These are phyloP conservation scores for Fusarium gaditjirri DNA, from an alignment of 2,329 filamentous ascomycete species.

Conservation along the genomic window DNA sequence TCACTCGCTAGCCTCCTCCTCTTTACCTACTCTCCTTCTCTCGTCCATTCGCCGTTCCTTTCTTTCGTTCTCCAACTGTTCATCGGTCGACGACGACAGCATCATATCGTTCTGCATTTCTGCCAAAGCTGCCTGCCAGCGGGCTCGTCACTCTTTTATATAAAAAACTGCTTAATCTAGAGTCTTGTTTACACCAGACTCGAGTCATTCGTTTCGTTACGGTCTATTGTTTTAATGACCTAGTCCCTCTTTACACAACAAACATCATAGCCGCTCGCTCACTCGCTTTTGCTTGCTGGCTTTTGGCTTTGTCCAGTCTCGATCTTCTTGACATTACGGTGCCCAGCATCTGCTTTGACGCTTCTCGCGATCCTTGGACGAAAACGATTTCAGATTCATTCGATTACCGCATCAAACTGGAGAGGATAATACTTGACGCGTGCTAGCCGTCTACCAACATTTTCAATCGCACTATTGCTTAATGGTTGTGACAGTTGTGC, in stretches of 20 bases:
- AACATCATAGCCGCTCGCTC: constrained; percentile 32
- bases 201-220: constrained; percentile 39
- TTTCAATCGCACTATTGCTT: constrained; percentile 26
- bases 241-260: constrained; percentile 41
- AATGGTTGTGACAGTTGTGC: constrained; percentile 38
- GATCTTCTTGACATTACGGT: constrained; percentile 11
- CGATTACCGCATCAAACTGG: constrained; percentile 24
- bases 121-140: constrained; percentile 60
- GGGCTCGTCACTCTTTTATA: constrained; percentile 60
- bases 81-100: constrained; percentile 49
- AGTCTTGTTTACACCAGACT: constrained; percentile 36
- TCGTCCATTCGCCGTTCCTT: constrained; percentile 48
- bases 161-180: constrained; percentile 38
- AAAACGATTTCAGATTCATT: constrained; percentile 35
- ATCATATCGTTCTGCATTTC: constrained; percentile 33
- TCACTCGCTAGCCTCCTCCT: constrained; percentile 32
- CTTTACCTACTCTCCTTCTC: constrained; percentile 44
- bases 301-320: constrained; percentile 28
- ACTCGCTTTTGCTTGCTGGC: constrained; percentile 34
- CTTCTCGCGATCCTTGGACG: constrained; percentile 35
- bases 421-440: constrained; percentile 23
- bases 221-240: constrained; percentile 38
- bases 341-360: constrained; percentile 17
- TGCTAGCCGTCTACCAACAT: constrained; percentile 12
- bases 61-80: constrained; percentile 46